Evolutionary conservation across 2,329 filamentous ascomycete genomes (phyloP), one percentile per base, ranked within the genome.

Genomic region (Colletotrichum incanum): DNA sequence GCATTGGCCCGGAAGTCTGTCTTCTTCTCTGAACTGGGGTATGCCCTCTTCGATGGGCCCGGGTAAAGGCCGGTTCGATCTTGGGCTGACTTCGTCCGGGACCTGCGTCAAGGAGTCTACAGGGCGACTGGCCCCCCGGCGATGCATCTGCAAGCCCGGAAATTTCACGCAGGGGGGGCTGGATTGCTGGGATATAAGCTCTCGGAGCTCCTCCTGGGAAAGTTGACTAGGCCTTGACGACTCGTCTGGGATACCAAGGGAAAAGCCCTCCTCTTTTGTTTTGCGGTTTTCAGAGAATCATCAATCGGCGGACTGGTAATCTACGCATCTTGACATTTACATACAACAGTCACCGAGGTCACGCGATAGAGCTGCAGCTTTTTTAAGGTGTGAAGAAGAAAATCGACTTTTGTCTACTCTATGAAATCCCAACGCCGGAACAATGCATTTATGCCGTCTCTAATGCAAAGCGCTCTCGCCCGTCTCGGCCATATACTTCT

Each of bases 401-500:
- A 23, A 39, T 45, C 14, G 12, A 62, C 65, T 71, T 71, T 71
- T 68, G 45, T 71, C 68, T 71, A 62, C 9, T 71, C 58, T 68
- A 68, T 47, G 45, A 68, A 71, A 23, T 34, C 9, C 16, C 14
- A 71, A 71, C 69, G 65, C 69, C 69, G 37, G 14, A 47, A 31
- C 43, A 37, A 71, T 71, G 69, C 69, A 63, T n/a, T 71, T 39
- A 34, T 55, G 45, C 18, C n/a, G n/a, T 41, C 6, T 66, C 43
- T 75, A 81, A 72, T 80, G 79, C 75, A 85, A 70, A 1, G 83
- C 84, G 55, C 82, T 85, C 76, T 85, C 83, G 9, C 85, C 84
- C 1, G 84, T 87, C 73, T 82, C 80, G 3, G 84, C 85, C 85
- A 88, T 86, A 74, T 84, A 80, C 73, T 84, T 82, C 75, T 88